These are phyloP conservation scores for Trichoderma semiorbis DNA, from an alignment of 2,329 filamentous ascomycete species.

Conservation along the genomic window DNA sequence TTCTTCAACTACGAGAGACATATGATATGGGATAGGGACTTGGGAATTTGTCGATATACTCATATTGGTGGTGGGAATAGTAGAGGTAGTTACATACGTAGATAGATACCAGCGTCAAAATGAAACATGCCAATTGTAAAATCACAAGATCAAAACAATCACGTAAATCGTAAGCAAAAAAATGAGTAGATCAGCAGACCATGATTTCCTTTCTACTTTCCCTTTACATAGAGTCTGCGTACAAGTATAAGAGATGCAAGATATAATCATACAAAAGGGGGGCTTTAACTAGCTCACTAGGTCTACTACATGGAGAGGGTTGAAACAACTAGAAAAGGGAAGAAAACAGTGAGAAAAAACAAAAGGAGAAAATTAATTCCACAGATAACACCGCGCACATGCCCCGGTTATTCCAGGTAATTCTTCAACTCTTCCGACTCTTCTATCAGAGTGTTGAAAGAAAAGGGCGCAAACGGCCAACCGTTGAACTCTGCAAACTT, in stretches of 20 bases:
- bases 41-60: not conserved
- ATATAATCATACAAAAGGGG: slow-evolving; percentile 29
- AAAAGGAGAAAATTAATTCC: not conserved
- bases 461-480: slow-evolving; percentile 83
- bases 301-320: slow-evolving; percentile 26
- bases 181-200: not conserved
- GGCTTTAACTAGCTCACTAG: slow-evolving; percentile 22
- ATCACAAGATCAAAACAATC: too few species aligned
- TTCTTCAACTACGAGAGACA: not conserved
- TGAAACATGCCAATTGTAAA: not conserved
- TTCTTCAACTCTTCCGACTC: slow-evolving; percentile 67
- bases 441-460: slow-evolving; percentile 78
- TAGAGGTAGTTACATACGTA: not conserved
- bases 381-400: not conserved
- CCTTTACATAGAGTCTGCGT: not conserved
- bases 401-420: slow-evolving; percentile 45
- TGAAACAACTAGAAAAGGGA: not conserved
- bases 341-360: not conserved
- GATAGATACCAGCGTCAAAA: slow-evolving; percentile 2
- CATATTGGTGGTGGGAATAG: not conserved
- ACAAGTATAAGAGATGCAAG: not conserved
- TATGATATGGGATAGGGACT: not conserved
- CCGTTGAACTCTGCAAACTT: slow-evolving; percentile 94
- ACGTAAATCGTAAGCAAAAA: not conserved
- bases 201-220: not conserved